Evolutionary conservation across 208 protist species (phyloP), one percentile per base, ranked within the genome.

Genomic region (Kentomonas sorsogonicus): DNA sequence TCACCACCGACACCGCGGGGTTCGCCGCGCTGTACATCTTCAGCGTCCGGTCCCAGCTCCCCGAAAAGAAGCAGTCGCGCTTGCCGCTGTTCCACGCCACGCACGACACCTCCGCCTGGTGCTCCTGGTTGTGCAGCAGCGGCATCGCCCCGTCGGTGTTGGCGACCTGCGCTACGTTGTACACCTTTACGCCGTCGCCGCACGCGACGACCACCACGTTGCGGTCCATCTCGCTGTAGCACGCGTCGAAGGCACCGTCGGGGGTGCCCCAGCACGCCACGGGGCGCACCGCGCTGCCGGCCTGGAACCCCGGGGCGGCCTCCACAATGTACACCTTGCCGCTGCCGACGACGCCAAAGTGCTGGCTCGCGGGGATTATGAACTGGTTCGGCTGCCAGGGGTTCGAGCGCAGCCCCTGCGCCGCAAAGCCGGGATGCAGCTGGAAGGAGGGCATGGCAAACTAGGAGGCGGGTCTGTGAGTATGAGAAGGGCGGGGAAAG

Each of bases 241-340:
- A 88, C 10, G 79, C 82, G 60, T 96, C 89, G 60, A 93, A 92
- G 2, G 82, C 84, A 29, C 84, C 74, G 54, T 96, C 89, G 50
- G 72, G 50, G 10, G 86, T 96, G 43, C 85, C 89, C 80, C 77
- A 92, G 68, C 85, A 93, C 22, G 69, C 84, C 2, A 91, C 13
- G 27, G 91, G 72, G 2, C 66, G 63, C 22, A 93, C 79, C 25
- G 75, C 72, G 15, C 74, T 64, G 33, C 69, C 75, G 18, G 66
- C 66, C 40, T 62, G 63, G 45, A 89, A 77, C 9, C 72, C 79
- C 0, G 69, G 63, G 2, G 77, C 38, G 13, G 83, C 69, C 60
- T 96, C 77, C 23, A 96, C 75, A 43, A 96, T 66, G 59, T 96
- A 96, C 10, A 93, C 82, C 74, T 96, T 96, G 31, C 89, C 89